Percentiles rank a stretch among this genome's conserved stretches.
Evolutionary conservation across 805 yeast genomes (phyloP).

Genomic region (Cyberlindnera subsufficiens): DNA sequence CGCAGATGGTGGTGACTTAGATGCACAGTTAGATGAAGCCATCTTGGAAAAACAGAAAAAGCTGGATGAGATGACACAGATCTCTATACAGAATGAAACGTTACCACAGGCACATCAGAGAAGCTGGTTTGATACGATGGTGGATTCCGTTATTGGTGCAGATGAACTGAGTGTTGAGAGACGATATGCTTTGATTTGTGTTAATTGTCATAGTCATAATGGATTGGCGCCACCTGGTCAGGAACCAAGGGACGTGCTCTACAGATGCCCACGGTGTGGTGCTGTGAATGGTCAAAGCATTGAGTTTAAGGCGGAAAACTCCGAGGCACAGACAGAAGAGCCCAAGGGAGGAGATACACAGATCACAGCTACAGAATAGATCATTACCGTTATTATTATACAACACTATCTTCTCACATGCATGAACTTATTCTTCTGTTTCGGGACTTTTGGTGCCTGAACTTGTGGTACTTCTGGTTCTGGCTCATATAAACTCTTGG

Average conservation of each 20-base stretch:
- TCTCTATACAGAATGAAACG: slow-evolving; percentile 23
- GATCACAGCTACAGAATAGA: background rate
- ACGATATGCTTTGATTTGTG: slow-evolving; percentile 70
- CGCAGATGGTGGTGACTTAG: slow-evolving; percentile 44
- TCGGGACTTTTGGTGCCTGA: slow-evolving; percentile 33
- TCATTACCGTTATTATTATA: background rate
- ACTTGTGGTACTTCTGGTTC: slow-evolving; percentile 37
- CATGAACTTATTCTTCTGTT: slow-evolving; percentile 52
- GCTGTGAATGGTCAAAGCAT: slow-evolving; percentile 23
- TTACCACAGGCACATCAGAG: background rate
- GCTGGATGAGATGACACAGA: slow-evolving; percentile 29
- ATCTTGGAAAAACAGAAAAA: slow-evolving; percentile 32
- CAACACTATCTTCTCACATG: slow-evolving; percentile 45
- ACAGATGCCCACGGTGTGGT: slow-evolving; percentile 65
- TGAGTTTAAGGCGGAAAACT: background rate
- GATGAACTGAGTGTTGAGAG: slow-evolving; percentile 56
- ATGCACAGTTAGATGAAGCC: slow-evolving; percentile 38
- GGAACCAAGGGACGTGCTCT: slow-evolving; percentile 43
- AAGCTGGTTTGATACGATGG: slow-evolving; percentile 29
- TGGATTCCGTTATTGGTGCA: slow-evolving; percentile 46
- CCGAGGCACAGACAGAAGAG: background rate
- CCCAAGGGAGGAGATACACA: background rate
- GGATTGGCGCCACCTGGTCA: slow-evolving; percentile 77
- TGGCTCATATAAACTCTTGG: slow-evolving; percentile 58
- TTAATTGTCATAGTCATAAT: slow-evolving; percentile 60